Evolutionary conservation across 768 basidiomycete species (phyloP), one percentile per base, ranked within the genome.

Genomic region (Clathrus columnatus): DNA sequence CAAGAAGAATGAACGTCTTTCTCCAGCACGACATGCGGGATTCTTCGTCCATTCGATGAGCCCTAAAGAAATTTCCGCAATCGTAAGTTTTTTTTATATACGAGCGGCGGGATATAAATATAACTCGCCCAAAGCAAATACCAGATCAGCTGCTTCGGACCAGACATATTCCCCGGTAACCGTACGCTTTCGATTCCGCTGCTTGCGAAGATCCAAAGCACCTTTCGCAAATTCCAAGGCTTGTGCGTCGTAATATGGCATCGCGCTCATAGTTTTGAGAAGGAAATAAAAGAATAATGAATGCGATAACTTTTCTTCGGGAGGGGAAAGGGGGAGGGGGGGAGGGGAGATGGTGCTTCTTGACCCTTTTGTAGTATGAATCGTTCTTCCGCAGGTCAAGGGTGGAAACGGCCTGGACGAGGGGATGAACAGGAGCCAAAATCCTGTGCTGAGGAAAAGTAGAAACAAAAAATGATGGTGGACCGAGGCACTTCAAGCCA

Each of bases 11-110:
- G 53, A 45, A 10, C 53, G 53, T 30, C 53, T 54, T 16, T n/a
- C 42, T 10, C 45, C 53, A 23, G 47, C 29, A 5, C 23, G 42
- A n/a, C 42, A 21, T 30, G 45, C 17, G 18, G 8, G 26, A 7
- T 54, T 29, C 43, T 28, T 16, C 30, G 53, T 47, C 53, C 53
- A 54, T 5, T 23, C 41, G 17, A 54, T 48, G 23, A 54, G 41
- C 2, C 23, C 53, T 54, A 27, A 45, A 17, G 14, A 11, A 23
- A 20, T 23, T n/a, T 10, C 4, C 29, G 16, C 29, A 51, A 29
- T 24, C 30, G 6, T 48, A 5, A 27, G 23, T n/a, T 16, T 23
- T 27, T 21, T 28, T 32, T n/a, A 51, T 14, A 14, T 23, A n/a
- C 5, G 26, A 6, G 41, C 23, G 26, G 27, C 17, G 30, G 36